Conservation (phyloP, 2,329 filamentous ascomycete species). For the Fusarium euwallaceae region DNA sequence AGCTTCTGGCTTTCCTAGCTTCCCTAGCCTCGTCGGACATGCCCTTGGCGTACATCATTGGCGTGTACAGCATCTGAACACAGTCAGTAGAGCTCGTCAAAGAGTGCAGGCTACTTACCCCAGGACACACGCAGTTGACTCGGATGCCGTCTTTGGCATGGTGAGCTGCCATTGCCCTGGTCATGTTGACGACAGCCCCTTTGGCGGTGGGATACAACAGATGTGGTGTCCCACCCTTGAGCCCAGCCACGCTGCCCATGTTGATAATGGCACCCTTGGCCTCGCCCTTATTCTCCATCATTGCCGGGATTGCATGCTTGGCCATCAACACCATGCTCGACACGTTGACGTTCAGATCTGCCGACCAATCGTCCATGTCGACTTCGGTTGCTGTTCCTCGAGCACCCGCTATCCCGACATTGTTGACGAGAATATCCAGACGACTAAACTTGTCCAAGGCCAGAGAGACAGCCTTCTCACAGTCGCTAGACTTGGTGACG, state of each 20-base stretch:
- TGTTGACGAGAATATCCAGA: conserved; percentile 74
- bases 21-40: conserved; percentile 57
- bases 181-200: conserved; percentile 65
- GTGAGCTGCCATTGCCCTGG: conserved; percentile 64
- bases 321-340: conserved; percentile 75
- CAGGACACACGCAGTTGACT: conserved; percentile 65
- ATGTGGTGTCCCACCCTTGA: conserved; percentile 60
- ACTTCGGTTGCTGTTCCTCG: conserved; percentile 71
- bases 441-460: conserved; percentile 65
- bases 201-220: conserved; percentile 63
- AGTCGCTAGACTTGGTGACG: conserved; percentile 67
- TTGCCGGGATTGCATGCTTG: conserved; percentile 71
- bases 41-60: conserved; percentile 58
- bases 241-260: conserved; percentile 71
- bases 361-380: conserved; percentile 69
- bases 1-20: conserved; percentile 53
- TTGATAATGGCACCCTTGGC: conserved; percentile 69
- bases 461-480: conserved; percentile 55
- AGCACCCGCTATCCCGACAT: conserved; percentile 72
- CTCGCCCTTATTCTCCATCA: conserved; percentile 65
- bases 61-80: conserved; percentile 60
- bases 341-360: conserved; percentile 72
- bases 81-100: neutral
- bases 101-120: conserved; percentile 23
- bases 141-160: conserved; percentile 60